Evolutionary conservation across 768 basidiomycete genomes (phyloP), one percentile per base, ranked within the genome.

Genomic region (Collybiopsis confluens): DNA sequence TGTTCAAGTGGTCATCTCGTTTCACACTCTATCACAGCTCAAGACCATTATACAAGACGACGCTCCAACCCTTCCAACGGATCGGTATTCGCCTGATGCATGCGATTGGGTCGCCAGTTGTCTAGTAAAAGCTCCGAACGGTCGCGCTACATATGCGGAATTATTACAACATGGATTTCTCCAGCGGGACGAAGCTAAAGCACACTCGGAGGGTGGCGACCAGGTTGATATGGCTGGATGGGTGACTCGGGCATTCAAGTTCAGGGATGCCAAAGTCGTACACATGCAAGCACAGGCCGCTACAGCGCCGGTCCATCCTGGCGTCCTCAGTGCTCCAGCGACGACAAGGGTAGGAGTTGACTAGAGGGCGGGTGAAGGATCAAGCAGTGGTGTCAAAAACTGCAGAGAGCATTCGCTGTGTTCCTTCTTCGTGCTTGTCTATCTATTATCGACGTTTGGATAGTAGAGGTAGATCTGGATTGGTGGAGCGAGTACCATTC

Each of bases 41-140:
- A 91, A 88, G n/a, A 95, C 96, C 3, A 99, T 99, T 57, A 94
- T 99, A 2, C 86, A 97, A 58, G 96, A 94, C 0, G 90, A 93
- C 53, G 88, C 94, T 9, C 96, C 96, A 3, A 83, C 83, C 33
- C 72, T 99, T 28, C 95, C 95, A 0, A 81, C 80, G 18, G 78
- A 82, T 1, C 73, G 73, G 1, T 92, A 85, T 68, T 78, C 79
- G 36, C 75, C 81, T 20, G 74, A 75, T 11, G 93, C 93, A 11
- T 78, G 85, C 51, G 86, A 94, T 57, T 98, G 92, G 77, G 86
- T 98, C 18, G 77, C 79, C 5, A 73, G 69, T 51, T 98, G 95
- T 67, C 70, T 99, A 57, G 65, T 81, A 61, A 97, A 97, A 73
- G 79, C 85, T 48, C 90, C 96, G 0, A 78, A 82, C 40, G 75